phyloP scores from a whole-genome alignment of 164 flowering plant species.

The Akebia trifoliata region DNA sequence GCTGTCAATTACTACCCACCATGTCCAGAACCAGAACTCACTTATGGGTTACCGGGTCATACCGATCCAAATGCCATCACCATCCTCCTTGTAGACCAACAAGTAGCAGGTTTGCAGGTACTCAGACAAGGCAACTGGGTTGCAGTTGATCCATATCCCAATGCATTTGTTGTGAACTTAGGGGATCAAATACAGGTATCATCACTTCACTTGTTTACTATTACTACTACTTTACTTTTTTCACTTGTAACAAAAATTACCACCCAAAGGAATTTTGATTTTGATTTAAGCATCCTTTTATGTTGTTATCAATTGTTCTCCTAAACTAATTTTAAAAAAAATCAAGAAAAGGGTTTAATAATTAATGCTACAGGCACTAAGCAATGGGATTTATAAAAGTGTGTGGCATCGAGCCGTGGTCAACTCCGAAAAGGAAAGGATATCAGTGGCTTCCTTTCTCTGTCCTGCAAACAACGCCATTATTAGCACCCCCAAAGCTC shows the following conservation, averaged over 20 bases:
- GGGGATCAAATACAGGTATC: constrained; percentile 82
- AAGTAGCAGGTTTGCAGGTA: constrained; percentile 69
- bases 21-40: constrained; percentile 79
- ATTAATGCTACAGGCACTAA: constrained; percentile 44
- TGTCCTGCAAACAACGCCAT: constrained; percentile 47
- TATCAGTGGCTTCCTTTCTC: constrained; percentile 72
- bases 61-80: constrained; percentile 83
- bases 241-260: too few relatives aligned
- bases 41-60: constrained; percentile 73
- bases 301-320: too few relatives aligned
- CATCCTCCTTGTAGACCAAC: constrained; percentile 63
- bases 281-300: not conserved
- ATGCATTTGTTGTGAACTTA: constrained; percentile 72
- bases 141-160: constrained; percentile 57
- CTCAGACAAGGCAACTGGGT: constrained; percentile 65
- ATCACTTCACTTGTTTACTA: too few relatives aligned
- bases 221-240: too few relatives aligned
- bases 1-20: constrained; percentile 78
- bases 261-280: not conserved
- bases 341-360: not conserved
- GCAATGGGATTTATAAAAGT: constrained; percentile 71
- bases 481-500: constrained; percentile 50
- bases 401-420: constrained; percentile 75
- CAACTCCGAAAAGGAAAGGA: constrained; percentile 46
- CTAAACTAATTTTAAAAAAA: too few relatives aligned